Base-by-base conservation (phyloP, 805 yeast species). In the Metschnikowia hibisci region DNA sequence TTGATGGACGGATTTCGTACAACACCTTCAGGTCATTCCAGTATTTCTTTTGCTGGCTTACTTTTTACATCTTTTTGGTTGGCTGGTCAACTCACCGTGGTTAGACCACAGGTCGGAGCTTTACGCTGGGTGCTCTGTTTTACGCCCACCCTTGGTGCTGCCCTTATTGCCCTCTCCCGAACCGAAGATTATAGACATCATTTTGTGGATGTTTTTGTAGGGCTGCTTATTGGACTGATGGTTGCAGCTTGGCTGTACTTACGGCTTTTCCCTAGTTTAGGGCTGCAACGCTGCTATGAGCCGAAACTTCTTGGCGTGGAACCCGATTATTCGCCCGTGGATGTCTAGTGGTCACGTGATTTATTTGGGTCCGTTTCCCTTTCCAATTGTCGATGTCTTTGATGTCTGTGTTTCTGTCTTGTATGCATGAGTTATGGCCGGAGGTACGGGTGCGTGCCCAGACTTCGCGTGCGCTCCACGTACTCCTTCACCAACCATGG, bases 151-250 rank as follows among this genome's bases (percentile, higher is more conserved):
- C 53, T 87, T 4, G 74, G 84, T 6, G 96, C 98, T 0, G 57
- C 76, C 1, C 72, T 82, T 50, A 81, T 91, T 52, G 98, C 97
- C 0, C 63, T 87, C 34, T 80, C 93, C 31, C 76, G 99, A 55
- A 87, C 96, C 0, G 84, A 85, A 55, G 99, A 91, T 64, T 90
- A 90, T 64, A 76, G 97, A 60, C 99, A 91, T 58, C 98, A 91
- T 64, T 88, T 87, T 58, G 69, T 86, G 13, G 99, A 91, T 62
- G 84, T 93, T 1, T 53, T 84, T 1, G 56, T 83, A 12, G 99
- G 99, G 3, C 70, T 84, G 23, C 13, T 70, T 1, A 57, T 91
- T 3, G 99, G 99, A 1, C 49, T 66, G 4, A 45, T 67, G 2
- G 63, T 83, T 27, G 91, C 90, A 0, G 67, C 64, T 62, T 73